These are phyloP conservation scores for Melaleuca alternifolia DNA, from an alignment of 345 rosid genomes.

Conservation along the genomic window DNA sequence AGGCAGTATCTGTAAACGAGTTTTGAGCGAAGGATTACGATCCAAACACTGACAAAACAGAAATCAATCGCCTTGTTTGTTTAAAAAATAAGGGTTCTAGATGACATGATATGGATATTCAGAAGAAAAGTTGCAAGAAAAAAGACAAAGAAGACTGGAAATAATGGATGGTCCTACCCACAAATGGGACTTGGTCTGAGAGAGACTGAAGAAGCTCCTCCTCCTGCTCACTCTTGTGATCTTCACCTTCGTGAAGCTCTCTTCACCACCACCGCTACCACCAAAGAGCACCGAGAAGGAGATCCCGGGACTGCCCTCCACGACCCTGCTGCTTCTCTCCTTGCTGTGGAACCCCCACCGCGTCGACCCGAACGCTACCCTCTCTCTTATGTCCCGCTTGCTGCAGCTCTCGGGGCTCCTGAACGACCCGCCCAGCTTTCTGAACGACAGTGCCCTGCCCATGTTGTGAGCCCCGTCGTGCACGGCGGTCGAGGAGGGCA, in stretches of 20 bases:
- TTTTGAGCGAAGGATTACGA: background rate
- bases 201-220: conserved; percentile 23
- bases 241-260: conserved; percentile 19
- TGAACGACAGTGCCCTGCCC: conserved; percentile 18
- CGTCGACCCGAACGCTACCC: conserved; percentile 26
- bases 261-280: background rate
- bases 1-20: background rate
- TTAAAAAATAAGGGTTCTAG: background rate
- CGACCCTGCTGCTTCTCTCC: conserved; percentile 8
- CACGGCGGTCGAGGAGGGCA: conserved; percentile 45
- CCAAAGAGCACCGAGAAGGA: background rate
- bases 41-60: background rate
- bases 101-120: background rate
- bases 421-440: conserved; percentile 15
- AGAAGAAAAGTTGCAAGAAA: background rate
- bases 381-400: conserved; percentile 11
- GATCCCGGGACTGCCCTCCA: background rate
- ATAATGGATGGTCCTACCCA: conserved; percentile 26
- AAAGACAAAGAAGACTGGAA: background rate
- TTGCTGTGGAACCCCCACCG: conserved; percentile 26
- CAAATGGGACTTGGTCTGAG: conserved; percentile 30
- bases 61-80: background rate
- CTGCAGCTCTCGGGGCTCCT: conserved; percentile 7
- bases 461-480: conserved; percentile 43
- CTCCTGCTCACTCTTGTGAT: conserved; percentile 32